Conservation (phyloP, 495 filamentous ascomycete genomes). For the Lasiosphaeris hirsuta region DNA sequence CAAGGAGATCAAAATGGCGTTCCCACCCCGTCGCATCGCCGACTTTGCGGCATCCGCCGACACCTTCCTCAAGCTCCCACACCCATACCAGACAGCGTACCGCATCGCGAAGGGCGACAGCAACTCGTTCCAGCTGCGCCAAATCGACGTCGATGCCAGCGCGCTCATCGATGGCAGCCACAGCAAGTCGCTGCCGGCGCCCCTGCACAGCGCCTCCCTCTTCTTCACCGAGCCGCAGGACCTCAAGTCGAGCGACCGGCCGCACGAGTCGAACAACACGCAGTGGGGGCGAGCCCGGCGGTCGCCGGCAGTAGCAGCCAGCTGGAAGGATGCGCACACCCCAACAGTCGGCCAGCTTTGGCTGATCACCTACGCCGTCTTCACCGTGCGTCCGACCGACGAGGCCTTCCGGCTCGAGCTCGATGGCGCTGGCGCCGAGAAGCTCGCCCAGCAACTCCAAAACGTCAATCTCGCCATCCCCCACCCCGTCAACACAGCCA, state of each 20-base stretch:
- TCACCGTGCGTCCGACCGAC: slow-evolving; percentile 49
- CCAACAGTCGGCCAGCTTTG: slow-evolving; percentile 59
- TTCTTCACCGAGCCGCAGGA: slow-evolving; percentile 42
- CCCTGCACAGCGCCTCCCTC: slow-evolving; percentile 36
- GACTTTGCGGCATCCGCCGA: slow-evolving; percentile 32
- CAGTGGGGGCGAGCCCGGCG: slow-evolving; percentile 46
- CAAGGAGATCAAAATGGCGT: slow-evolving; percentile 4
- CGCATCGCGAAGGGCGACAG: slow-evolving; percentile 25
- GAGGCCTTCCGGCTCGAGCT: slow-evolving; percentile 55
- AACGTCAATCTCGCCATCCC: slow-evolving; percentile 49
- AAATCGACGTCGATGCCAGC: slow-evolving; percentile 10
- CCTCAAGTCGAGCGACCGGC: slow-evolving; percentile 45
- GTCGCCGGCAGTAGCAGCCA: slow-evolving; percentile 35
- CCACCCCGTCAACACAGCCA: slow-evolving; percentile 36
- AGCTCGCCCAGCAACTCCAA: slow-evolving; percentile 48
- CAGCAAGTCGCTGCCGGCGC: slow-evolving; percentile 18
- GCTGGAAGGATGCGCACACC: slow-evolving; percentile 32
- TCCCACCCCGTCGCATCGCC: slow-evolving; percentile 23
- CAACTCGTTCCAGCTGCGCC: slow-evolving; percentile 23
- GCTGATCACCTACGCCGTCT: slow-evolving; percentile 58
- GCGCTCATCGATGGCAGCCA: slow-evolving; percentile 2
- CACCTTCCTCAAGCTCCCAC: slow-evolving; percentile 42
- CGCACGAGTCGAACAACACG: slow-evolving; percentile 45
- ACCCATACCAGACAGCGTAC: slow-evolving; percentile 46
- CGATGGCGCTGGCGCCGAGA: slow-evolving; percentile 35